Evolutionary conservation across 495 filamentous ascomycete species (phyloP).

Genomic region (Podospora conica): DNA sequence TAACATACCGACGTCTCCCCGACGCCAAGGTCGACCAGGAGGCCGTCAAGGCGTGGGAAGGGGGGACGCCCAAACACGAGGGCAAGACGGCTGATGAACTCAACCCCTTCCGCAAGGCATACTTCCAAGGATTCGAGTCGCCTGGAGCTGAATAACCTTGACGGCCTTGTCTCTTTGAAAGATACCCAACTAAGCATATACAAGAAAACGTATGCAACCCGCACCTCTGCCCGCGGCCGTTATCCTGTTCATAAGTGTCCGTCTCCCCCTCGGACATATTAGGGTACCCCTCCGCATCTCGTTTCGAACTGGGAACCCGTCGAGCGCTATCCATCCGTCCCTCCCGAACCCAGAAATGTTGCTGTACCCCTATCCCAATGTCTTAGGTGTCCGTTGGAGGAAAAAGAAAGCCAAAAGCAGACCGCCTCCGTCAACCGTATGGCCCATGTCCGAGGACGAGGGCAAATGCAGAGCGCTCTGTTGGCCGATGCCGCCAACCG

Average conservation of each 20-base stretch:
- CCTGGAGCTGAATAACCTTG: background rate
- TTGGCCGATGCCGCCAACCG: background rate
- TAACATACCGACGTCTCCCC: constrained; percentile 73
- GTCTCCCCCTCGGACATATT: background rate
- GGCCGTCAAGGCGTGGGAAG: constrained; percentile 30
- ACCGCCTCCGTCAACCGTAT: background rate
- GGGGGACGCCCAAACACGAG: constrained; percentile 21
- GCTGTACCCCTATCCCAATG: background rate
- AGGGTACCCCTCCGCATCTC: background rate
- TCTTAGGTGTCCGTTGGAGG: background rate
- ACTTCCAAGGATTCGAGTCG: constrained; percentile 41
- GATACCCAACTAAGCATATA: constrained; percentile 26
- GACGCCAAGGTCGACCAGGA: constrained; percentile 48
- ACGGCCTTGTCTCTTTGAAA: constrained; percentile 15
- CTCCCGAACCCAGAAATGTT: background rate
- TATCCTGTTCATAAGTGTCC: background rate
- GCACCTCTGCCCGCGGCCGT: background rate
- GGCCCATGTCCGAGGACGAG: background rate
- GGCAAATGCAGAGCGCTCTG: background rate
- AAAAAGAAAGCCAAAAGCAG: background rate
- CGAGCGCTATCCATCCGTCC: background rate
- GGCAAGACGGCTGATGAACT: constrained; percentile 63
- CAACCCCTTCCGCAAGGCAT: constrained; percentile 71
- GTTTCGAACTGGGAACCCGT: background rate
- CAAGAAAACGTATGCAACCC: constrained; percentile 17